Percentiles rank a stretch among this genome's conserved stretches.
Conservation (phyloP, 176 grass and related monocot species). For the Musa beccarii region DNA sequence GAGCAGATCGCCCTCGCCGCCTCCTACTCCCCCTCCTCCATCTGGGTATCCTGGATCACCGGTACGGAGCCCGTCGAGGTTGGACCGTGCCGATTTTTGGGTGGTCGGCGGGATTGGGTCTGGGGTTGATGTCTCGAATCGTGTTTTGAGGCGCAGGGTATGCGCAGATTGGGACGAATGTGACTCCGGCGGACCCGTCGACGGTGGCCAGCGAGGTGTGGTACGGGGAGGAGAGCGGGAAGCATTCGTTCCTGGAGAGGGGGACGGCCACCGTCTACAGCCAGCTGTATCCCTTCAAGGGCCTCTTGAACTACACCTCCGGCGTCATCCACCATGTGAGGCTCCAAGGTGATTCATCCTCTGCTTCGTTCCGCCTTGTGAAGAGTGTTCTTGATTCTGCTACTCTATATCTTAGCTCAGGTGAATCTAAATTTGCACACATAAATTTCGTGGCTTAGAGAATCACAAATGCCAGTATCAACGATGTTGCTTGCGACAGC, state of each 20-base stretch:
- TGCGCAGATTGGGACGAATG: constrained; percentile 30
- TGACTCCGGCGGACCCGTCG: constrained; percentile 51
- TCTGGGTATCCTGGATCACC: constrained; percentile 90
- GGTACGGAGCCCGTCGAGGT: constrained; percentile 11
- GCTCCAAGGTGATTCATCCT: constrained; percentile 25
- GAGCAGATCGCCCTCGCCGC: constrained; percentile 79
- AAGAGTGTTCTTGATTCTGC: neutral
- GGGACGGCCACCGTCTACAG: constrained; percentile 68
- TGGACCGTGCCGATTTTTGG: neutral
- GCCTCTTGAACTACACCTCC: constrained; percentile 82
- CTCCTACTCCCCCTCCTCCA: constrained; percentile 36
- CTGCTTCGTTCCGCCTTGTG: neutral
- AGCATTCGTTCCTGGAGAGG: constrained; percentile 26
- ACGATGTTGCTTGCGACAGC: no score
- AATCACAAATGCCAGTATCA: no score
- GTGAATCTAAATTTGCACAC: no score
- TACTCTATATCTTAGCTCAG: neutral
- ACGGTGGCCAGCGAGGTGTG: constrained; percentile 53
- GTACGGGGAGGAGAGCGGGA: constrained; percentile 41
- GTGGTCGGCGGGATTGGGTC: neutral
- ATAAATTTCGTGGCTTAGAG: no score
- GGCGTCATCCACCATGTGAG: constrained; percentile 77
- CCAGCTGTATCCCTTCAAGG: constrained; percentile 78
- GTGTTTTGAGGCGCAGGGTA: constrained; percentile 26
- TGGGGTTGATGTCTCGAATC: neutral